Evolutionary conservation across 495 filamentous ascomycete species (phyloP), one percentile per base, ranked within the genome.

Genomic region (Aspergillus steynii): DNA sequence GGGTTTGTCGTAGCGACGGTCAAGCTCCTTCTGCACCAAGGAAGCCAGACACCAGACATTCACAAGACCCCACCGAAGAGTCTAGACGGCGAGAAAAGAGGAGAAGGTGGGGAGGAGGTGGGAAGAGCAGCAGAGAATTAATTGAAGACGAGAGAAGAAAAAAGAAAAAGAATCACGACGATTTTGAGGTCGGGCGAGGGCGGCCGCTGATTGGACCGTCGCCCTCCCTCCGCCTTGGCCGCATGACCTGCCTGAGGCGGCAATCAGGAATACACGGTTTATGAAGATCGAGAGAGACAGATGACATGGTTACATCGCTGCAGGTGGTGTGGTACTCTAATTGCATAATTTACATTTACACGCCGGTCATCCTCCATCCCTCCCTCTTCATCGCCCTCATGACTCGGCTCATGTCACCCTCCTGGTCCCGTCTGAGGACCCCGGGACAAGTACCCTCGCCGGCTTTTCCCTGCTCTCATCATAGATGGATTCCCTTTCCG

Each of bases 11-110:
- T 60, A 62, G 66, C 64, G 57, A 71, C 67, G 62, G 63, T 63
- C 34, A 69, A 58, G 66, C 69, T 67, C 71, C 68, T 73, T 75
- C 66, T 71, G 66, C 65, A 71, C 50, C 51, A 49, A 56, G 29
- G 55, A 26, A 65, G 58, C 65, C 67, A 70, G 67, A 60, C 65
- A 53, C 58, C 62, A 68, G 65, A 71, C 73, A 75, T 75, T 64
- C 73, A 75, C 69, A 56, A 61, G 45, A 31, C 56, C 61, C 56
- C 61, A 20, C 20, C 20, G 20, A 20, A 20, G 20, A 20, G 20
- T 20, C 65, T 25, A 61, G 42, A 58, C 28, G 50, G 49, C 29
- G 29, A 49, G 29, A 47, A 28, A 56, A 32, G 47, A 64, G 59
- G 54, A 70, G 59, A 54, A 50, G 49, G 32, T 49, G 46, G 29